A percentile compares a stretch with the other conserved stretches of the same genome.
phyloP scores from a whole-genome alignment of 257 asterid species.

The Scutellaria baicalensis region DNA sequence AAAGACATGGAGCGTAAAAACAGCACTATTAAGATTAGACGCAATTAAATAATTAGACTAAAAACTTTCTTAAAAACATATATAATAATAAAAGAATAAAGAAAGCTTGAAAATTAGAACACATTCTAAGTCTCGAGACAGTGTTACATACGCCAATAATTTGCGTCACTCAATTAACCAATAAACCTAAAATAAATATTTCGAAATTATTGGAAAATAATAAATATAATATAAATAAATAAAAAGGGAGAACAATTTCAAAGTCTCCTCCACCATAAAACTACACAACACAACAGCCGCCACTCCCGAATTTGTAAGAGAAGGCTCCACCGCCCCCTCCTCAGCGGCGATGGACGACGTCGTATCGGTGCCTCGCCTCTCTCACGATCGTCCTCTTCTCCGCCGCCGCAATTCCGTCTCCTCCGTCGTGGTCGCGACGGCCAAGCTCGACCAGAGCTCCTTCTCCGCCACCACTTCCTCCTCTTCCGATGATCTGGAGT shows the following conservation, averaged over 20 bases:
- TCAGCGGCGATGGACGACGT: constrained; percentile 33
- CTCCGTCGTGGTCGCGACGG: constrained; percentile 10
- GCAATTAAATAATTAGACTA: no score
- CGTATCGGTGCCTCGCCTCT: constrained; percentile 6
- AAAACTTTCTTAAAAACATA: no score
- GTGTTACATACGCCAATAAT: no score
- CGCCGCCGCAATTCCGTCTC: constrained; percentile 38
- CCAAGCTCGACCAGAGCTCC: constrained; percentile 25
- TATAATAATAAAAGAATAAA: no score
- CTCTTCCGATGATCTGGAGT: constrained; percentile 38
- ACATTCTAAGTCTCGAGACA: no score
- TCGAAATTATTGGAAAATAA: not conserved
- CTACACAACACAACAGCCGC: constrained; percentile 11
- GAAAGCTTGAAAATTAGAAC: no score
- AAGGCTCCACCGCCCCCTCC: not conserved
- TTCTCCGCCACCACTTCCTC: constrained; percentile 27
- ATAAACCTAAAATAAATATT: not conserved
- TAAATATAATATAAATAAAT: not conserved
- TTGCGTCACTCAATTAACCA: not conserved
- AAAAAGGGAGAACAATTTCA: not conserved
- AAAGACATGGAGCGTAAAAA: no score
- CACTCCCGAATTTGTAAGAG: constrained; percentile 4
- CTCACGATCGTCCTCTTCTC: constrained; percentile 25
- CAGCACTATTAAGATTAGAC: no score
- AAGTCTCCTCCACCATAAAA: constrained; percentile 4